These are phyloP conservation scores for Epipyxis sp. DNA, from an alignment of 108 stramenopile genomes.

Conservation along the genomic window DNA sequence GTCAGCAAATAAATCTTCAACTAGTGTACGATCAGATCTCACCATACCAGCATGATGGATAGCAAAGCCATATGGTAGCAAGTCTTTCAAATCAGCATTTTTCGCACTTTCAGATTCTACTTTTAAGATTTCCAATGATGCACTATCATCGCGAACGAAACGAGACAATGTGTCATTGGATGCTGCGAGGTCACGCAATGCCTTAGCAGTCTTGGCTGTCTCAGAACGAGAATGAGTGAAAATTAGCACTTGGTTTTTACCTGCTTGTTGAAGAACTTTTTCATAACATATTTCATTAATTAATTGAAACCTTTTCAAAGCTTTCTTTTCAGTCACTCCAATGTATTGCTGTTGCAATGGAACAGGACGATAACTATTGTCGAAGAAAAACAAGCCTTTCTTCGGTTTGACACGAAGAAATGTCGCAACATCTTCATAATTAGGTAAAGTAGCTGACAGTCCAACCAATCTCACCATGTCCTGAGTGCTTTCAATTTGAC, in stretches of 20 bases:
- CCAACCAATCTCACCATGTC: conserved; percentile 93
- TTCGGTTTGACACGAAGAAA: conserved; percentile 94
- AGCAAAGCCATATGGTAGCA: conserved; percentile 91
- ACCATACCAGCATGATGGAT: conserved; percentile 98
- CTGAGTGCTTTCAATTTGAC: conserved; percentile 88
- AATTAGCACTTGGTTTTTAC: conserved; percentile 82
- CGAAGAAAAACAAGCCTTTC: conserved; percentile 95
- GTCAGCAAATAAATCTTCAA: conserved; percentile 95
- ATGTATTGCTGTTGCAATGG: conserved; percentile 99
- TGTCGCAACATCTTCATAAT: conserved; percentile 96
- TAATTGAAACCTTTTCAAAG: conserved; percentile 90
- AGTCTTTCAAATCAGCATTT: conserved; percentile 86
- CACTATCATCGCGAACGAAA: conserved; percentile 83
- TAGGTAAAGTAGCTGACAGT: conserved; percentile 96
- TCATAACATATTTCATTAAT: conserved; percentile 99
- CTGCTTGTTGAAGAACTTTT: conserved; percentile 69
- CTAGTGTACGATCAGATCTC: conserved; percentile 87
- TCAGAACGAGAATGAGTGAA: conserved; percentile 98
- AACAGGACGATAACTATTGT: conserved; percentile 95
- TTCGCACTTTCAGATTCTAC: conserved; percentile 73
- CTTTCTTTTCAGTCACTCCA: conserved; percentile 95
- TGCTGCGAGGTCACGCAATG: conserved; percentile 85
- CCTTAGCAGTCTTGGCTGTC: conserved; percentile 93
- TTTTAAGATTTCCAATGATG: conserved; percentile 83
- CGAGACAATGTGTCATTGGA: conserved; percentile 76